phyloP scores from a whole-genome alignment of 768 basidiomycete species.

The Saitozyma podzolica region DNA sequence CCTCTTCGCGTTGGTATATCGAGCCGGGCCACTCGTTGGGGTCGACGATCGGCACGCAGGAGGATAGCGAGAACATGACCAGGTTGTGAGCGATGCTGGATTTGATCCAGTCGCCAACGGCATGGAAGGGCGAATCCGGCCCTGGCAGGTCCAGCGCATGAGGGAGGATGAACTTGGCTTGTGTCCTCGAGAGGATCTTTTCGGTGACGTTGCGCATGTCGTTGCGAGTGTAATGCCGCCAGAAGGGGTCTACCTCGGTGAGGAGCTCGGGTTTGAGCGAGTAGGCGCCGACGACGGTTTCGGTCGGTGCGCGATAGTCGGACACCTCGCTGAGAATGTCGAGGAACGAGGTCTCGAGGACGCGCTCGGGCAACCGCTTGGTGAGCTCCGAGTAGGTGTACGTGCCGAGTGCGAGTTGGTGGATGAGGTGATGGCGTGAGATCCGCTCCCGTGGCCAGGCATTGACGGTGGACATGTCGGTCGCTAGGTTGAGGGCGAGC shows the following conservation, averaged over 20 bases:
- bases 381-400: slow-evolving; percentile 87
- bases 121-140: slow-evolving; percentile 65
- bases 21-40: slow-evolving; percentile 26
- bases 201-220: slow-evolving; percentile 87
- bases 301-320: slow-evolving; percentile 74
- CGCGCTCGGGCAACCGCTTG: slow-evolving; percentile 84
- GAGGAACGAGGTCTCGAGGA: slow-evolving; percentile 83
- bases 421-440: slow-evolving; percentile 81
- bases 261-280: slow-evolving; percentile 78
- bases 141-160: slow-evolving; percentile 63
- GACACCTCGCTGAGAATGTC: slow-evolving; percentile 75
- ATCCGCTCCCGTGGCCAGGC: slow-evolving; percentile 65
- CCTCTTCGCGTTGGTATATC: slow-evolving; percentile 17
- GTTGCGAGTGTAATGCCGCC: slow-evolving; percentile 92
- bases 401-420: slow-evolving; percentile 82
- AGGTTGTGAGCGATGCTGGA: slow-evolving; percentile 73
- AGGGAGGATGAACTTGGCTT: slow-evolving; percentile 68
- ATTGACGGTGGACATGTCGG: slow-evolving; percentile 73
- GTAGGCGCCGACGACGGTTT: slow-evolving; percentile 79
- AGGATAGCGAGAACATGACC: slow-evolving; percentile 66
- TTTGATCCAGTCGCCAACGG: slow-evolving; percentile 66
- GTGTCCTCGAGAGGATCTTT: slow-evolving; percentile 61
- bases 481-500: slow-evolving; percentile 79
- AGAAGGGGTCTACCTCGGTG: slow-evolving; percentile 91
- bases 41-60: slow-evolving; percentile 33